Evolutionary conservation across 140 eudicot genomes (phyloP).

Genomic region (Stevia rebaudiana): DNA sequence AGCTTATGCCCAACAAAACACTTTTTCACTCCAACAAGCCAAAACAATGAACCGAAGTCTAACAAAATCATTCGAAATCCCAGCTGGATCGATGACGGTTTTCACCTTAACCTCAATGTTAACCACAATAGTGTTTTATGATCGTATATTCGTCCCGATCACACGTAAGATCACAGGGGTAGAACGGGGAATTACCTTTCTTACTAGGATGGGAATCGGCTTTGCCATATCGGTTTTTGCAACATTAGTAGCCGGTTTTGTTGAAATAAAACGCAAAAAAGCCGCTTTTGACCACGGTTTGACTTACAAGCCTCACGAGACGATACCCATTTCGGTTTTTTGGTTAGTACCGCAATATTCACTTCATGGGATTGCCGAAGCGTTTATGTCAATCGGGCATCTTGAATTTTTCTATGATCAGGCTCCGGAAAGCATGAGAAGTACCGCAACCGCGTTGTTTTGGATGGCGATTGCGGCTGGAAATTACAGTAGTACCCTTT

Average conservation of each 20-base stretch:
- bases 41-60: constrained; percentile 73
- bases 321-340: constrained; percentile 59
- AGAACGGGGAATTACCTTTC: constrained; percentile 77
- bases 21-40: constrained; percentile 90
- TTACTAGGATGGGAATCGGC: constrained; percentile 80
- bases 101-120: constrained; percentile 80
- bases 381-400: constrained; percentile 90
- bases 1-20: constrained; percentile 82
- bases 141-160: constrained; percentile 60
- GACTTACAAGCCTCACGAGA: constrained; percentile 34
- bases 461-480: constrained; percentile 85
- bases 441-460: constrained; percentile 77
- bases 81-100: constrained; percentile 82
- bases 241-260: constrained; percentile 72
- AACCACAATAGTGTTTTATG: constrained; percentile 59
- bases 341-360: constrained; percentile 83
- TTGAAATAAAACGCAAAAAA: constrained; percentile 58
- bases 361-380: constrained; percentile 91
- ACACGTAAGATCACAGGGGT: constrained; percentile 62
- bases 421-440: constrained; percentile 95
- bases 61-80: constrained; percentile 62
- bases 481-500: constrained; percentile 62
- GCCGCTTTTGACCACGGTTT: constrained; percentile 51
- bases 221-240: constrained; percentile 63
- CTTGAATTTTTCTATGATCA: constrained; percentile 93